Evolutionary conservation across 1,284 basidiomycete species (phyloP), one percentile per base, ranked within the genome.

Genomic region (Naganishia albida): DNA sequence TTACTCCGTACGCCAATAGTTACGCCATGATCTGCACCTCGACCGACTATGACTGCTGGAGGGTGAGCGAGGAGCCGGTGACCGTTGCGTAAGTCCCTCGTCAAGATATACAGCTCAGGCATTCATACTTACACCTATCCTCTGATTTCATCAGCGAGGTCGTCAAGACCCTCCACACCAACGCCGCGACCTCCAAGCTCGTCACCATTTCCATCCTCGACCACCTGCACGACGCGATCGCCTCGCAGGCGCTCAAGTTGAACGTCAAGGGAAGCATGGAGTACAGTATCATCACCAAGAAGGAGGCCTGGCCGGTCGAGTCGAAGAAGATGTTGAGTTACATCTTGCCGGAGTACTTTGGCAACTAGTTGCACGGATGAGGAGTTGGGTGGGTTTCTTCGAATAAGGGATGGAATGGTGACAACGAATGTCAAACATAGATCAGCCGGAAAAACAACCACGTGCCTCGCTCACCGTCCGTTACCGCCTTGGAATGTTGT

Each of bases 41-140:
- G 23, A 94, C 91, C 1, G 90, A 94, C 80, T 93, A 92, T 75
- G 92, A 95, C 78, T 87, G 90, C 6, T 94, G 91, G 91, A 82
- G 94, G 26, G 87, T 87, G 18, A 83, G 88, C 40, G 85, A 87
- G 62, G 88, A 86, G 18, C 83, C 89, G 1, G 94, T 97, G 54
- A 96, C 92, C 1, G 88, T 93, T 0, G 87, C 89, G 7, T 90
- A 92, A 71, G 70, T 70, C 8, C 20, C 30, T 3, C n/a, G 2
- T 25, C 15, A 18, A 49, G 7, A 16, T 23, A 6, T 12, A 13
- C 46, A 13, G 57, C 13, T 16, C 44, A 25, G 6, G 15, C 3
- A 13, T 26, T 18, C 38, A 7, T 1, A 43, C 8, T 26, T 39
- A 44, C 50, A 16, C 20, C 49, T 4, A 8, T 52, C 46, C 48